Base-by-base conservation (phyloP, 2,329 filamentous ascomycete genomes). In the Phaeoacremonium minimum region DNA sequence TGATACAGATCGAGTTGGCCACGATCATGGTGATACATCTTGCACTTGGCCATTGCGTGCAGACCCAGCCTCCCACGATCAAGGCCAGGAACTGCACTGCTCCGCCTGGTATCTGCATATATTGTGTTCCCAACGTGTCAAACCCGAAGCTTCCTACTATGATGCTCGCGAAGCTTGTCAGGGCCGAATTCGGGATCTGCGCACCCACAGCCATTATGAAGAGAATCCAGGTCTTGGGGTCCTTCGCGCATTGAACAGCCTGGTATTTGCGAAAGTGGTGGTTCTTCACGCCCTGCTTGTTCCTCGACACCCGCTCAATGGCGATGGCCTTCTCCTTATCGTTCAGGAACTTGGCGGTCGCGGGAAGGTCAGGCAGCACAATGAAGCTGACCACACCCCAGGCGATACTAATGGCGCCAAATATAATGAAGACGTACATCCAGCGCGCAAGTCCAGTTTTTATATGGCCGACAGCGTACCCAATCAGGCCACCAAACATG, bases 391-490 rank as follows among this genome's bases (percentile, higher is more conserved):
- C 53, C 7, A 80, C 53, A 1, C 75, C 76, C 71, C 75, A 78
- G n/a, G 62, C 51, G 15, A 67, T 56, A 19, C 74, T 75, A 39
- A 78, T 66, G 42, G 73, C 68, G 2, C 75, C 67, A 46, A 78
- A 77, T 41, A 80, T 77, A 13, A 79, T 45, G 55, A 77, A 82
- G 15, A 78, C 66, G 40, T 75, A 75, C 65, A 71, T 73, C 73
- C 73, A 78, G 16, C 60, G 53, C 1, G 63, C 57, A 4, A 76
- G 58, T 1, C 66, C 69, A 5, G 65, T 61, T 1, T 57, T 66
- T 45, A 80, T 81, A 47, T 80, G 73, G 2, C 77, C 77, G 8
- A 81, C 65, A 5, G 71, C 77, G 43, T 79, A 80, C 2, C 72
- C 73, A 8, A 79, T 65, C 1, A 78, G 52, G 1, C 68, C 74